Base-by-base conservation (phyloP, 2,329 filamentous ascomycete genomes). In the Aspergillus candidus region DNA sequence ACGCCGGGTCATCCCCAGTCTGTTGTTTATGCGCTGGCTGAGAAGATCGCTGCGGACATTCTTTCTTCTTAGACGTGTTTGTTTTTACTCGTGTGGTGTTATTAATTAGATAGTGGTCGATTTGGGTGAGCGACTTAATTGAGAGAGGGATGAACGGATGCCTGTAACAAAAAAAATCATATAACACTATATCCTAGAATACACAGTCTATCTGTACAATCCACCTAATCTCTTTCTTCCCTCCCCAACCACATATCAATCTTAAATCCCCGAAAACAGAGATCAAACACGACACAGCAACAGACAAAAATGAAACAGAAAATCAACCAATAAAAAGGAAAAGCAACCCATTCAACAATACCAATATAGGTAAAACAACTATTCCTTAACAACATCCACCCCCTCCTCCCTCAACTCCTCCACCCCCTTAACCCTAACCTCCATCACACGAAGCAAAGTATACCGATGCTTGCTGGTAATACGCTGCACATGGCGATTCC, bases 401-500 rank as follows among this genome's bases (percentile, higher is more conserved):
- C 68, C 67, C 47, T 70, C 71, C 35, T 52, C 50, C 59, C 73
- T 59, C 59, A 80, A 65, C 62, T 79, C 72, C 40, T 80, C 78
- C 47, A 76, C 50, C 18, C 68, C 71, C 66, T 74, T 78, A 4
- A 94, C 75, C 62, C 78, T 83, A 51, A 97, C 63, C 69, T 97
- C 87, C 62, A 85, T 84, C 52, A 98, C 85, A 61, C 83, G 78
- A 68, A 98, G 62, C 15, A 95, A 79, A 3, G 93, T 98, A 68
- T 86, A 95, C 59, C 80, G 77, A 64, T 94, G 88, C 78, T 98
- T 96, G 74, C 88, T 96, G 72, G 77, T 84, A 8, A 93, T 84
- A 47, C 78, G 80, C 73, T 82, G 88, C 39, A 79, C 77, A 62
- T 79, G 76, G 51, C 80, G 70, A 57, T 79, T 74, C 61, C 84